Evolutionary conservation across 2,329 filamentous ascomycete species (phyloP).

Genomic region (Cryoendolithus antarcticus): DNA sequence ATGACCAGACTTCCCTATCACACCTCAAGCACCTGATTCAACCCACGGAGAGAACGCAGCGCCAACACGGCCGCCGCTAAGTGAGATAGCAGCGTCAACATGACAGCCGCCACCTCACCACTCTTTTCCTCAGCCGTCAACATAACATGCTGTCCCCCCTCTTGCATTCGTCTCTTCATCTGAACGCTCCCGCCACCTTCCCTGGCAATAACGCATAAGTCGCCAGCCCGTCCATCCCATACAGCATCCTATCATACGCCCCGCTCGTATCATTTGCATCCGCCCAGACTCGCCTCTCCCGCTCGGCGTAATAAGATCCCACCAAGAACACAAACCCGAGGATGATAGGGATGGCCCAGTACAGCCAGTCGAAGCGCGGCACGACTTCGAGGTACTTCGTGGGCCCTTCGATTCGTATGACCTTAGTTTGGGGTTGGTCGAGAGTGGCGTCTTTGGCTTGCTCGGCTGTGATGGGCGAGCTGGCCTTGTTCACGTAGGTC

Average conservation of each 20-base stretch:
- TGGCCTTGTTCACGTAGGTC: too few relatives aligned
- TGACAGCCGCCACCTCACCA: constrained; percentile 1
- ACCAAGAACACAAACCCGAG: neutral
- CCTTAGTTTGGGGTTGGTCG: neutral
- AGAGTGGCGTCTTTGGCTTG: too few relatives aligned
- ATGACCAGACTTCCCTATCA: too few relatives aligned
- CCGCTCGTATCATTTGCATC: constrained; percentile 1
- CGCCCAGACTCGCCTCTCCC: constrained; percentile 2
- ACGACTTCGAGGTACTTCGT: neutral
- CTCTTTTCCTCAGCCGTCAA: neutral
- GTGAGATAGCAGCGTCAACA: constrained; percentile 1
- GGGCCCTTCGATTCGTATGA: neutral
- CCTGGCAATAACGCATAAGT: constrained; percentile 1
- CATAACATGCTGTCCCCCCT: neutral
- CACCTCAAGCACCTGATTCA: too few relatives aligned
- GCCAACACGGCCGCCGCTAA: neutral
- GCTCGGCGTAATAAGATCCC: neutral
- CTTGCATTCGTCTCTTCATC: neutral
- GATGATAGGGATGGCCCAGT: neutral
- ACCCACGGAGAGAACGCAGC: too few relatives aligned
- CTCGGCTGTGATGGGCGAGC: too few relatives aligned
- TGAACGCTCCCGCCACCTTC: neutral
- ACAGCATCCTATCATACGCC: too few relatives aligned
- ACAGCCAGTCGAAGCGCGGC: constrained; percentile 1
- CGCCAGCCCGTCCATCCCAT: neutral